These are phyloP conservation scores for Porodaedalea pini DNA, from an alignment of 1,284 basidiomycete genomes.

Conservation along the genomic window DNA sequence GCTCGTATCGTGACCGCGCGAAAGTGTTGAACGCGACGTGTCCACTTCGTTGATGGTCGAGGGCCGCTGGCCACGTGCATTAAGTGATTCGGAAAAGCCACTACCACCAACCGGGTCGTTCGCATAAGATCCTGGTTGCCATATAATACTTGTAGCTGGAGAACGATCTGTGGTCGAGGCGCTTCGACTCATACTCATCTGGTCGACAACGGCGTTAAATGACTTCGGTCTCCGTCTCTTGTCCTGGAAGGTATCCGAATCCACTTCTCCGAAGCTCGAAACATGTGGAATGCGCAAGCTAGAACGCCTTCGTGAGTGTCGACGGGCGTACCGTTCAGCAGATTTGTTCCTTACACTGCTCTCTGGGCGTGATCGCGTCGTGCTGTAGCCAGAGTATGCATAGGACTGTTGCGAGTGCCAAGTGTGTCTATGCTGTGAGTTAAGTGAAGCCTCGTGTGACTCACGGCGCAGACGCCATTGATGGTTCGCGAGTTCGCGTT, in stretches of 20 bases:
- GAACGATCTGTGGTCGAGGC: neutral
- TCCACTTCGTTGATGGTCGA: conserved; percentile 8
- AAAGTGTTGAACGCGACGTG: neutral
- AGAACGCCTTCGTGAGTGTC: neutral
- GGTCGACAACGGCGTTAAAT: conserved; percentile 7
- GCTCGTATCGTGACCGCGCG: neutral
- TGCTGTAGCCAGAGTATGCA: neutral
- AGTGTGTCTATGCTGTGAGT: conserved; percentile 9
- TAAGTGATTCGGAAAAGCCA: neutral
- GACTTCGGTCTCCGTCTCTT: conserved; percentile 9
- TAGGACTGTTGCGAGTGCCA: conserved; percentile 15
- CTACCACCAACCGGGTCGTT: neutral
- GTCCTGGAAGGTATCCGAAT: neutral
- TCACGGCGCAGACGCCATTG: conserved; percentile 14
- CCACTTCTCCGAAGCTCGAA: conserved; percentile 17
- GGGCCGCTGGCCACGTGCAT: neutral
- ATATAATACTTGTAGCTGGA: neutral
- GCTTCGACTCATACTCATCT: neutral
- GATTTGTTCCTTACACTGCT: neutral
- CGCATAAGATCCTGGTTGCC: neutral
- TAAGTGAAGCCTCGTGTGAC: neutral
- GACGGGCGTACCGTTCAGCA: neutral
- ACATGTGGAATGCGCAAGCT: conserved; percentile 11
- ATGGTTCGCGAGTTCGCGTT: conserved; percentile 13
- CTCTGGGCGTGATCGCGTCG: neutral